Conservation (phyloP, 2,329 filamentous ascomycete species). For the Fusarium sp. region DNA sequence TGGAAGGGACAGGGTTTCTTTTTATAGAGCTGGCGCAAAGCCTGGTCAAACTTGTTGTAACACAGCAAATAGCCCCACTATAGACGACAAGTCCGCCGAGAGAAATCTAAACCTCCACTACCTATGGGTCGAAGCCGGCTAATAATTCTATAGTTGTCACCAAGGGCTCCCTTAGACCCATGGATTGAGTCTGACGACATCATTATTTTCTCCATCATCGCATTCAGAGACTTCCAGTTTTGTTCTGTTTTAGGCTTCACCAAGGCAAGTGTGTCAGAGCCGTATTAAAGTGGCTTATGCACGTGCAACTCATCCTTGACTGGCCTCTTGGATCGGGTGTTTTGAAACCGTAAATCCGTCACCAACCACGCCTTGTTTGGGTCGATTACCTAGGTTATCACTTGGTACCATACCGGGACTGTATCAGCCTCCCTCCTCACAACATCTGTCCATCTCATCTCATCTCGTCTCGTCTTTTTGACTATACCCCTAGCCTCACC, state of each 20-base stretch:
- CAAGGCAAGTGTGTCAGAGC: constrained; percentile 21
- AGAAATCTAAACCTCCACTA: not conserved
- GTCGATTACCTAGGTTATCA: constrained; percentile 34
- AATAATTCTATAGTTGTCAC: not conserved
- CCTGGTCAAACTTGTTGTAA: constrained; percentile 19
- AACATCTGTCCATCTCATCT: constrained; percentile 16
- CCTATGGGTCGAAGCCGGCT: not conserved
- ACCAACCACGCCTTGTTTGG: constrained; percentile 31
- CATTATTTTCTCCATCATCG: not conserved
- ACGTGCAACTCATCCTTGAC: constrained; percentile 40
- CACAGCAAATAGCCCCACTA: constrained; percentile 27
- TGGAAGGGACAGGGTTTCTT: constrained; percentile 20
- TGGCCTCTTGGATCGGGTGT: constrained; percentile 24
- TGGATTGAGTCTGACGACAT: not conserved
- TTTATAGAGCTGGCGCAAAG: constrained; percentile 37
- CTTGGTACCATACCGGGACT: constrained; percentile 12
- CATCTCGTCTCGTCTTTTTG: not conserved
- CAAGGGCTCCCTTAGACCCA: not conserved
- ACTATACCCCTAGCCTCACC: constrained; percentile 22
- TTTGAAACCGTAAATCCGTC: constrained; percentile 43
- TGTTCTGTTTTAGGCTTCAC: not conserved
- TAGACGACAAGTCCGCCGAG: constrained; percentile 1
- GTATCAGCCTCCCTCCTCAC: constrained; percentile 35
- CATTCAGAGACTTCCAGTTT: not conserved
- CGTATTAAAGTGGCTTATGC: constrained; percentile 33